These are phyloP conservation scores for Pestalotiopsis sp. DNA, from an alignment of 2,329 filamentous ascomycete species.

Conservation along the genomic window DNA sequence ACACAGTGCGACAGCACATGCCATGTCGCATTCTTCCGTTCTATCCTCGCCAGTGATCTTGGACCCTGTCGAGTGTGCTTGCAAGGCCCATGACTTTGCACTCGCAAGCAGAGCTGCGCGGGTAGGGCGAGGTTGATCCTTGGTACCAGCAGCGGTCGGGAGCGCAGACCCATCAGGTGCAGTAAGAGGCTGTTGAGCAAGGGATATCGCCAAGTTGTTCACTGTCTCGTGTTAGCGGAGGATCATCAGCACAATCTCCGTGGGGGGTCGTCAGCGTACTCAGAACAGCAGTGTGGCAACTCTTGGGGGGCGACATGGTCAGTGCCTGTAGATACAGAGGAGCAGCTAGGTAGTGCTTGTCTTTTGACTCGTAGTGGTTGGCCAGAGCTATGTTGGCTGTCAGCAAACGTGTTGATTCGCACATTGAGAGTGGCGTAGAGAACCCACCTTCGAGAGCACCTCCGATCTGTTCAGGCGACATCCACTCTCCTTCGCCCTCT, in stretches of 20 bases:
- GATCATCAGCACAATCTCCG: not conserved
- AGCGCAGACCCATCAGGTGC: not conserved
- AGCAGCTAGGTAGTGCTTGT: slow-evolving; percentile 79
- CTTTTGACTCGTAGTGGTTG: slow-evolving; percentile 73
- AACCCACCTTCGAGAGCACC: slow-evolving; percentile 67
- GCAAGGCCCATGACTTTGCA: slow-evolving; percentile 77
- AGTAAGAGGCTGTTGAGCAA: slow-evolving; percentile 67
- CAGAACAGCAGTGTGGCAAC: slow-evolving; percentile 80
- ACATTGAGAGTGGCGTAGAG: not conserved
- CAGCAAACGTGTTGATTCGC: not conserved
- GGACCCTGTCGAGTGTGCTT: slow-evolving; percentile 70
- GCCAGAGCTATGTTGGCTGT: slow-evolving; percentile 61
- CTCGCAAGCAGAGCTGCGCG: slow-evolving; percentile 67
- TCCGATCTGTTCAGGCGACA: slow-evolving; percentile 73
- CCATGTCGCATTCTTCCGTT: slow-evolving; percentile 79
- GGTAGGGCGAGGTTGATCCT: slow-evolving; percentile 41
- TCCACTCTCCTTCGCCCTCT: slow-evolving; percentile 71
- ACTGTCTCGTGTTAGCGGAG: slow-evolving; percentile 46
- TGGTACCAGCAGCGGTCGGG: not conserved
- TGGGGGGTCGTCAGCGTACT: slow-evolving; percentile 51
- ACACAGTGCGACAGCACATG: slow-evolving; percentile 81
- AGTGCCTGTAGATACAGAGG: slow-evolving; percentile 88
- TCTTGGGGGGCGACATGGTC: slow-evolving; percentile 61
- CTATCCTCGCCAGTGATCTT: slow-evolving; percentile 68
- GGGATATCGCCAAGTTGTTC: slow-evolving; percentile 78